phyloP scores from a whole-genome alignment of 345 rosid species.

The Barbarea vulgaris region DNA sequence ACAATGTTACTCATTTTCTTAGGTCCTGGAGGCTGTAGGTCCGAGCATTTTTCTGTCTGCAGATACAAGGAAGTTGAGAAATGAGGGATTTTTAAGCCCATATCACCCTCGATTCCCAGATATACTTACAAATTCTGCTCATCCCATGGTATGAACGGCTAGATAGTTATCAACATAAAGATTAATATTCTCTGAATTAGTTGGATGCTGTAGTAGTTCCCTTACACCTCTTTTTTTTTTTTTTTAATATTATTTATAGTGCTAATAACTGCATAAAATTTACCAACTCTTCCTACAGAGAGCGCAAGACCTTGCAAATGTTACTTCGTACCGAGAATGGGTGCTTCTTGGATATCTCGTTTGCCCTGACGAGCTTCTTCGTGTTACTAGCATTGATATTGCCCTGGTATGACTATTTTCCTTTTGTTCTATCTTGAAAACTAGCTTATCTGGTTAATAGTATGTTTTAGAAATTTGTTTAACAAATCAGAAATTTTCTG shows the following conservation, averaged over 20 bases:
- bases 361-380: constrained; percentile 98
- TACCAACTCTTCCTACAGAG: constrained; percentile 55
- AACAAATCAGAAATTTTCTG: background rate
- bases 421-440: constrained; percentile 6
- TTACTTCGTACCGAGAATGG: constrained; percentile 96
- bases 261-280: constrained; percentile 28
- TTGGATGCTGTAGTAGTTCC: constrained; percentile 14
- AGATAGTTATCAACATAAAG: constrained; percentile 7
- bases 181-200: background rate
- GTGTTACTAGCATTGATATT: constrained; percentile 96
- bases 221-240: background rate
- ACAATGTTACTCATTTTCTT: constrained; percentile 42
- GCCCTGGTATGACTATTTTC: constrained; percentile 62
- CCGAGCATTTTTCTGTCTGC: constrained; percentile 92
- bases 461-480: background rate
- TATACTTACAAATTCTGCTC: constrained; percentile 96
- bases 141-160: constrained; percentile 75
- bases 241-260: background rate
- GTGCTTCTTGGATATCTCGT: constrained; percentile 97
- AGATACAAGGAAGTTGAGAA: constrained; percentile 94
- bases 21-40: constrained; percentile 99
- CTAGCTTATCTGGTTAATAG: background rate
- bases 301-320: constrained; percentile 98
- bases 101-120: constrained; percentile 98
- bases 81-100: constrained; percentile 96